Evolutionary conservation across 768 basidiomycete genomes (phyloP), one percentile per base, ranked within the genome.

Genomic region (Plicaturopsis crispa): DNA sequence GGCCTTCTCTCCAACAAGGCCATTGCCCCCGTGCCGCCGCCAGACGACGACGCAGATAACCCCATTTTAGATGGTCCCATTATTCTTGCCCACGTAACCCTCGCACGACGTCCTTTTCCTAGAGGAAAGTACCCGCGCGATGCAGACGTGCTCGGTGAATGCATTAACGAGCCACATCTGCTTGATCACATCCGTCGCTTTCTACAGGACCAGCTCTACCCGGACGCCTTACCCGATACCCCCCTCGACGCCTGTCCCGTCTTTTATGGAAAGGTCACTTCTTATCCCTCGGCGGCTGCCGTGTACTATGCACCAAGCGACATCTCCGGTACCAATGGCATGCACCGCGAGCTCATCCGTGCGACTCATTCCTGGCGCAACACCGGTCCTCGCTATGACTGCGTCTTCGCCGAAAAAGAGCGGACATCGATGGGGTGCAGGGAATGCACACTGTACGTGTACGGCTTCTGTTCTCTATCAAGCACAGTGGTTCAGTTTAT

Each of bases 291-390:
- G n/a, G 62, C 60, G 0, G 24, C 45, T 16, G 52, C 62, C 3
- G 43, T 33, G 1, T 64, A 54, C 36, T 56, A 52, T 45, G 56
- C 63, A 4, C 63, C 65, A 17, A 66, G 65, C 49, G 52, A 66
- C 26, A 36, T 44, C 17, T 56, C 48, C 33, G 60, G 63, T 4
- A 39, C 52, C 23, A 35, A 49, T 4, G 51, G 61, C 6, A 51
- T 58, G 57, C 31, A 40, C 14, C 44, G 42, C 16, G 57, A 64
- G 40, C 42, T 41, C 5, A 63, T 67, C 20, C 41, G 52, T 1
- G 44, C 57, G 1, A 56, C 45, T 6, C 48, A 44, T 12, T 41
- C 41, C 2, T 67, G 63, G 62, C 47, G 47, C 14, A 43, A 44
- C 5, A 52, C 48, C 1, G 24, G 43, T 14, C 28, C 52, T 14